Evolutionary conservation across 2,329 filamentous ascomycete genomes (phyloP).

Genomic region (Aureobasidium leucospermi): DNA sequence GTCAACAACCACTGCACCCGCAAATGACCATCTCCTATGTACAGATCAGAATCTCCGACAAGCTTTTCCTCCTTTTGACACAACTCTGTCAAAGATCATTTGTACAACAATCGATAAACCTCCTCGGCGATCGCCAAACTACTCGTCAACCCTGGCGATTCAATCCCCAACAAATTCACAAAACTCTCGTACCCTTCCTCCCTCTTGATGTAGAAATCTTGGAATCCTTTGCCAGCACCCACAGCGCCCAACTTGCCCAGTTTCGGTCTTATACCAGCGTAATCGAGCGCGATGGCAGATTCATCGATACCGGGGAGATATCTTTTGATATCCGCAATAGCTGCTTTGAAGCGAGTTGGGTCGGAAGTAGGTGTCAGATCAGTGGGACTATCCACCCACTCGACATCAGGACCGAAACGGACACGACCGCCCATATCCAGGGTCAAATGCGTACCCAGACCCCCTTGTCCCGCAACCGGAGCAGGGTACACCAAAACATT

Average conservation of each 20-base stretch:
- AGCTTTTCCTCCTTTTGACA: too few relatives aligned
- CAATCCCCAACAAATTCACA: conserved; percentile 85
- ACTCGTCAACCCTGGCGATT: conserved; percentile 87
- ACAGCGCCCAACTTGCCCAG: conserved; percentile 57
- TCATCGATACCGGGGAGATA: conserved; percentile 72
- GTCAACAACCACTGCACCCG: too few relatives aligned
- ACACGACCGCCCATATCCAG: conserved; percentile 78
- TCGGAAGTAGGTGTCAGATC: conserved; percentile 60
- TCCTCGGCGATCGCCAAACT: conserved; percentile 76
- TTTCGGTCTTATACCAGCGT: conserved; percentile 89
- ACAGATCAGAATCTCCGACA: too few relatives aligned
- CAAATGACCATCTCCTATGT: too few relatives aligned
- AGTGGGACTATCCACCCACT: conserved; percentile 70
- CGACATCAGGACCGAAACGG: conserved; percentile 89
- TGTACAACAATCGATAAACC: conserved; percentile 54
- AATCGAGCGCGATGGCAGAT: conserved; percentile 65
- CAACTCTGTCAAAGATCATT: not conserved
- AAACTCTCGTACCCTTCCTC: conserved; percentile 76
- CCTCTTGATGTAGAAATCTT: conserved; percentile 73
- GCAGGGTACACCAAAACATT: conserved; percentile 79
- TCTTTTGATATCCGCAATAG: conserved; percentile 64
- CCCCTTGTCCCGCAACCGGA: conserved; percentile 70
- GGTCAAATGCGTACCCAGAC: conserved; percentile 87
- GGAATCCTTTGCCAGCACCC: conserved; percentile 56
- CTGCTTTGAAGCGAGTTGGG: conserved; percentile 53